A percentile compares a stretch with the other conserved stretches of the same genome.
Evolutionary conservation across 2,329 filamentous ascomycete genomes (phyloP).

Genomic region (Alternaria rosae): DNA sequence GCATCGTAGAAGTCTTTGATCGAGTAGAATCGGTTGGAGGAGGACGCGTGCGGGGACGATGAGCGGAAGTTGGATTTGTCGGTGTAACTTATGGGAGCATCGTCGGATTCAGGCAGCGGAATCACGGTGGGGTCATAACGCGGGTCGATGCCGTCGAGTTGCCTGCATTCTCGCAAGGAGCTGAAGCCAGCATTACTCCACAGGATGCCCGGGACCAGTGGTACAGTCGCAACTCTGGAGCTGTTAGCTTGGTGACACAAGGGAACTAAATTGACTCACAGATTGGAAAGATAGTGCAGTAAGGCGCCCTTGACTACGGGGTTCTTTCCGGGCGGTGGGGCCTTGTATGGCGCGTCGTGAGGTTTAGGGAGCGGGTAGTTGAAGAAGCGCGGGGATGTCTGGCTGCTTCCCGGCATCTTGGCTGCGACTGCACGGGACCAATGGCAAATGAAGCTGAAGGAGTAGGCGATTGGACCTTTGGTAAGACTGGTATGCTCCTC

Average conservation of each 20-base stretch:
- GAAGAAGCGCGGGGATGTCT: constrained; percentile 34
- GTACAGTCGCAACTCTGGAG: constrained; percentile 66
- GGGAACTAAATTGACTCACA: constrained; percentile 57
- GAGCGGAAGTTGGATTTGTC: constrained; percentile 30
- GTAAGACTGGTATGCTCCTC: not conserved
- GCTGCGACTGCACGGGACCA: constrained; percentile 4
- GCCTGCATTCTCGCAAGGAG: constrained; percentile 61
- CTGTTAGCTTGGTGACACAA: constrained; percentile 15
- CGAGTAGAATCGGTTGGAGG: constrained; percentile 56
- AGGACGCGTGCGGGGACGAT: constrained; percentile 18
- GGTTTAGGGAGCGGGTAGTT: constrained; percentile 47
- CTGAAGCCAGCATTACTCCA: constrained; percentile 76
- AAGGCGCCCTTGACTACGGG: constrained; percentile 72
- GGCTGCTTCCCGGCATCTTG: constrained; percentile 32
- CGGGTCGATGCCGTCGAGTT: constrained; percentile 62
- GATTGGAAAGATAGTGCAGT: constrained; percentile 66
- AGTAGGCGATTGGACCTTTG: not conserved
- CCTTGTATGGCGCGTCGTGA: constrained; percentile 44
- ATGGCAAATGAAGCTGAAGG: not conserved
- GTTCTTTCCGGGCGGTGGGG: constrained; percentile 60
- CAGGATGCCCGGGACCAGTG: constrained; percentile 68
- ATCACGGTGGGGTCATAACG: constrained; percentile 67
- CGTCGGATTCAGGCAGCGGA: constrained; percentile 45
- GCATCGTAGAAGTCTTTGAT: constrained; percentile 78
- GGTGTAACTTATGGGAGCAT: constrained; percentile 28